A percentile compares a stretch with the other conserved stretches of the same genome.
These are phyloP conservation scores for Pleurotus platypus DNA, from an alignment of 768 basidiomycete genomes.

Conservation along the genomic window DNA sequence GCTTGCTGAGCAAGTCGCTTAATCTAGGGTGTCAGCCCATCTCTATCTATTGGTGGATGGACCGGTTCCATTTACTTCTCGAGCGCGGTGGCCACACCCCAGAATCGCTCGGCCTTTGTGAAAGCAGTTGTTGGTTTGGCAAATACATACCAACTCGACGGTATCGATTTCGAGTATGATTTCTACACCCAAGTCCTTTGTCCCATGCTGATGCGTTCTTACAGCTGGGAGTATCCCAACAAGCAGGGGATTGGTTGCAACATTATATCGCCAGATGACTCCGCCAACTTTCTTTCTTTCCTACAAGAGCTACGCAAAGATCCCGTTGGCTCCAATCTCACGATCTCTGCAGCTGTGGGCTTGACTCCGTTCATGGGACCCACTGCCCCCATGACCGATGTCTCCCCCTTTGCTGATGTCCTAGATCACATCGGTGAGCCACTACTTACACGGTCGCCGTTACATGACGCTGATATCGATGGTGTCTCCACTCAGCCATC, in stretches of 20 bases:
- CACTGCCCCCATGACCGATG: conserved; percentile 51
- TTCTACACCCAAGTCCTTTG: not conserved
- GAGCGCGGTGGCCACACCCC: conserved; percentile 50
- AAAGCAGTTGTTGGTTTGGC: conserved; percentile 51
- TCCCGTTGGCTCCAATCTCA: conserved; percentile 49
- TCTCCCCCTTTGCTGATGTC: conserved; percentile 68
- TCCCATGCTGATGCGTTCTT: not conserved
- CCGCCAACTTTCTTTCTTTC: conserved; percentile 77
- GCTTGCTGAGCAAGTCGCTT: not conserved
- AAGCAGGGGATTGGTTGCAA: conserved; percentile 73
- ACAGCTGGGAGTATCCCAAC: conserved; percentile 87
- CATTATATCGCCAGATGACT: conserved; percentile 54
- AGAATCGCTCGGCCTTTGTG: conserved; percentile 63
- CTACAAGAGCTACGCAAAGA: conserved; percentile 65
- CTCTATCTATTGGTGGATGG: conserved; percentile 72
- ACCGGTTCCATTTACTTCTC: conserved; percentile 62
- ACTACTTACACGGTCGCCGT: not conserved
- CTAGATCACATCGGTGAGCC: conserved; percentile 39
- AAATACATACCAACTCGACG: conserved; percentile 51
- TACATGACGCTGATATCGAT: not conserved
- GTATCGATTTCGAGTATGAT: conserved; percentile 52
- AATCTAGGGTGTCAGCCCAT: conserved; percentile 50
- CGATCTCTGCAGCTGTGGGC: conserved; percentile 48
- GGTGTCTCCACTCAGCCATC: conserved; percentile 19
- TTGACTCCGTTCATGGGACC: conserved; percentile 36